Evolutionary conservation across 257 asterid genomes (phyloP).

Genomic region (Forsythia suspensa): DNA sequence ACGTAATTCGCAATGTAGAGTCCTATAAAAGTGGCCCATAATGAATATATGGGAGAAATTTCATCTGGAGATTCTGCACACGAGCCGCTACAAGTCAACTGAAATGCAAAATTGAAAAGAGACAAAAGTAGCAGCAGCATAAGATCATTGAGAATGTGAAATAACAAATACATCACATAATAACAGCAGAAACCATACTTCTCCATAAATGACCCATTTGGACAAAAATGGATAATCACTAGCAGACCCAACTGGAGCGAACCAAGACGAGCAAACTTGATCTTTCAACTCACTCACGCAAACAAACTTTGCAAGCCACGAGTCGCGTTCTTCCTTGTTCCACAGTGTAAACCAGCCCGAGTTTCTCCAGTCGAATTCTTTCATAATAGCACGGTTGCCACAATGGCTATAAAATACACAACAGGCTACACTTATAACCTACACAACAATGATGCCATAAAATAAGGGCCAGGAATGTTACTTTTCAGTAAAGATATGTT

Average conservation of each 20-base stretch:
- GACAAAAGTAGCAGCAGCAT: conserved; percentile 25
- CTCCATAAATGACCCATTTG: conserved; percentile 97
- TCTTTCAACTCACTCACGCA: conserved; percentile 84
- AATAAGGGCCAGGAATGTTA: conserved; percentile 39
- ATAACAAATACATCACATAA: conserved; percentile 14
- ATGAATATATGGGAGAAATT: conserved; percentile 92
- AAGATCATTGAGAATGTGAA: conserved; percentile 22
- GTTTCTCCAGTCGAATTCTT: conserved; percentile 58
- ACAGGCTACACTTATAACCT: conserved; percentile 99
- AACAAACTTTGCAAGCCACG: conserved; percentile 82
- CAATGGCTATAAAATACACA: conserved; percentile 99
- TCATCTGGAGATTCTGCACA: conserved; percentile 88
- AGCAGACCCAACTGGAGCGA: conserved; percentile 99
- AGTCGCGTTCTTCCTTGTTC: conserved; percentile 77
- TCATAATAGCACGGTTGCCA: conserved; percentile 85
- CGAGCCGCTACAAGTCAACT: conserved; percentile 79
- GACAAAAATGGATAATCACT: conserved; percentile 90
- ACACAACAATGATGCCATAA: conserved; percentile 48
- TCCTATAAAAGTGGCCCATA: conserved; percentile 98
- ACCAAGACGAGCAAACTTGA: conserved; percentile 94
- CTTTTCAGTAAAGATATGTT: conserved; percentile 23
- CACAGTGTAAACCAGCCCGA: conserved; percentile 74
- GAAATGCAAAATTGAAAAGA: conserved; percentile 34
- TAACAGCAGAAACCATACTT: conserved; percentile 48
- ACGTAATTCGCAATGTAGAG: conserved; percentile 99